Base-by-base conservation (phyloP, 805 yeast species). In the Yueomyces sp. region DNA sequence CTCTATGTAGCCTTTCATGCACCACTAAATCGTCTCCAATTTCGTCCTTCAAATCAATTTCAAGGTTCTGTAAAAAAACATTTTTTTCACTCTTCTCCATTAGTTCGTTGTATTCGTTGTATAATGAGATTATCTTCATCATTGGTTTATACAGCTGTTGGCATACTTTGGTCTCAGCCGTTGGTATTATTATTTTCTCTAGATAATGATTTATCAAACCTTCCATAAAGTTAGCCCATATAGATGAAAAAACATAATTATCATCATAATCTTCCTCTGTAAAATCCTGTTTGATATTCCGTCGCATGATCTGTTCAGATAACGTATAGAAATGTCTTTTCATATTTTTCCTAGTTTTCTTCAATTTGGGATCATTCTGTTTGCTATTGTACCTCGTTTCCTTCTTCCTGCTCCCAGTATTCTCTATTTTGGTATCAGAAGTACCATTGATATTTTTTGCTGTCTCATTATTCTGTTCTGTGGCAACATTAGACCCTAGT, bases 161-260 rank as follows among this genome's bases (percentile, higher is more conserved):
- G 33, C 65, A 61, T 36, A 62, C 64, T 44, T 61, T 62, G 55
- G 54, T 54, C 44, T 62, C 66, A 19, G 64, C 60, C 26, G 51
- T 55, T 5, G 66, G 65, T 4, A 61, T 62, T 28, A 62, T 62
- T 3, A 57, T 52, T 40, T 54, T 56, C 38, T 62, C 65, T 45
- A 62, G 44, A 44, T 61, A 61, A 44, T 62, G 66, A 40, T 62
- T 62, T 26, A 62, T 62, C 37, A 62, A 44, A 4, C 65, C 65
- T 45, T 62, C 66, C 65, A 61, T 62, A 40, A 62, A 62, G 41
- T 62, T 62, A 2, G 66, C 65, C 66, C 66, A 62, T 11, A 60
- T 59, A 3, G 65, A 59, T 5, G 65, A 60, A 44, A 58, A 59
- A 1, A 62, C 62, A 42, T 59, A 57, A 40, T 62, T 59, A 44